A percentile compares a stretch with the other conserved stretches of the same genome.
phyloP scores from a whole-genome alignment of 2,329 filamentous ascomycete species.

The Cladobotryum protrusum region DNA sequence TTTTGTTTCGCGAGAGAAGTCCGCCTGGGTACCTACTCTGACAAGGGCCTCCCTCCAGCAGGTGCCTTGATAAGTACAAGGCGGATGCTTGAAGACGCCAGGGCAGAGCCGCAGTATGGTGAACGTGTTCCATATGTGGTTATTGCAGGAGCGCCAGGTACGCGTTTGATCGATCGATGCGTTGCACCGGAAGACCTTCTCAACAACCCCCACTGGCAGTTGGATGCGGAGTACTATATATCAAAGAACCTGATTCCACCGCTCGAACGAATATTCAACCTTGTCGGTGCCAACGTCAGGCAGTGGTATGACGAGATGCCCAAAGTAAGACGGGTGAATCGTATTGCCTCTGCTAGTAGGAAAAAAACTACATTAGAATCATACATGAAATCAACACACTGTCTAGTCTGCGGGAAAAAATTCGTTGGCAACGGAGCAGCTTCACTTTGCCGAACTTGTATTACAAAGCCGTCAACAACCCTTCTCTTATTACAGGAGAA shows the following conservation, averaged over 20 bases:
- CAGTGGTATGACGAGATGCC: slow-evolving; percentile 97
- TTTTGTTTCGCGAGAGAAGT: slow-evolving; percentile 96
- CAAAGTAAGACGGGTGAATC: slow-evolving; percentile 67
- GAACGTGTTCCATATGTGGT: slow-evolving; percentile 95
- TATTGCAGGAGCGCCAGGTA: slow-evolving; percentile 77
- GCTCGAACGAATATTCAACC: slow-evolving; percentile 91
- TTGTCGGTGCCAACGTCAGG: slow-evolving; percentile 85
- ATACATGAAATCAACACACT: slow-evolving; percentile 80
- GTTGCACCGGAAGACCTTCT: slow-evolving; percentile 81
- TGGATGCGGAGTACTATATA: slow-evolving; percentile 97
- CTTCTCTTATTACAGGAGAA: slow-evolving; percentile 58
- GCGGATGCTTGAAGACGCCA: slow-evolving; percentile 78
- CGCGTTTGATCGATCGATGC: slow-evolving; percentile 80
- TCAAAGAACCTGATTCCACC: slow-evolving; percentile 92
- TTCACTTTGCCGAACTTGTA: slow-evolving; percentile 54
- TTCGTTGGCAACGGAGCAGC: slow-evolving; percentile 22
- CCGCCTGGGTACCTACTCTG: slow-evolving; percentile 74
- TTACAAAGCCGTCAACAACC: slow-evolving; percentile 48
- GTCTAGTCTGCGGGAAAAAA: slow-evolving; percentile 59
- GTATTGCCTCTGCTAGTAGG: slow-evolving; percentile 23
- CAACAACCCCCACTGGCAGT: slow-evolving; percentile 65
- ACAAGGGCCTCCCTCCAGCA: slow-evolving; percentile 71
- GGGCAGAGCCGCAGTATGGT: slow-evolving; percentile 87
- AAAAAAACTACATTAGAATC: slow-evolving; percentile 74
- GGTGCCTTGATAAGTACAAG: slow-evolving; percentile 84